phyloP scores from a whole-genome alignment of 345 rosid species.

The Pelargonium nanum region DNA sequence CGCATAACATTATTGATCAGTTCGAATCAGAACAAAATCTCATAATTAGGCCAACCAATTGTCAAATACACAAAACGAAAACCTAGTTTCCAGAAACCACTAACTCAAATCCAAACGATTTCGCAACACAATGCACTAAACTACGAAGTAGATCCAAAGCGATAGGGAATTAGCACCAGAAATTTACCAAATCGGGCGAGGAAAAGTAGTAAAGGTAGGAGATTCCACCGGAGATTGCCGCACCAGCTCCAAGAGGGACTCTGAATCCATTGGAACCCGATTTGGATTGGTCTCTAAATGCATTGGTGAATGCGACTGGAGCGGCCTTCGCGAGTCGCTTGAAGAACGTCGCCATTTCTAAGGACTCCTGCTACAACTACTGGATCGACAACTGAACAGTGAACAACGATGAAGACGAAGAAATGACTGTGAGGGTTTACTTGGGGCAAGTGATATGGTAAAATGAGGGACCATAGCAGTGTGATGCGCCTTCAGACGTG shows the following conservation, averaged over 20 bases:
- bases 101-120: neutral
- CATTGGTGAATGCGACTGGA: conserved; percentile 11
- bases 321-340: conserved; percentile 7
- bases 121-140: neutral
- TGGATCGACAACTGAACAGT: neutral
- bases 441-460: too few species aligned
- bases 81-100: neutral
- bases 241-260: conserved; percentile 53
- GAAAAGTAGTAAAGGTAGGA: conserved; percentile 46
- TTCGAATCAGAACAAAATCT: neutral
- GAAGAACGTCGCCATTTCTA: conserved; percentile 9
- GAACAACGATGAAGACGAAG: neutral
- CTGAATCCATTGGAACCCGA: conserved; percentile 35
- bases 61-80: too few species aligned
- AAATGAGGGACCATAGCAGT: too few species aligned
- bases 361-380: neutral
- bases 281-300: conserved; percentile 33
- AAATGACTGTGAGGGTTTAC: neutral
- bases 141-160: conserved; percentile 6
- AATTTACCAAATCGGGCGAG: conserved; percentile 50
- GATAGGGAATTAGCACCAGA: neutral
- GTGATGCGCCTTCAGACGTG: too few species aligned
- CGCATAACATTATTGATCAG: neutral
- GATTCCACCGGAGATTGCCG: conserved; percentile 77
- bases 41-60: too few species aligned